A percentile compares a stretch with the other conserved stretches of the same genome.
phyloP scores from a whole-genome alignment of 179 eudicot genomes.

The Nepenthes alata region DNA sequence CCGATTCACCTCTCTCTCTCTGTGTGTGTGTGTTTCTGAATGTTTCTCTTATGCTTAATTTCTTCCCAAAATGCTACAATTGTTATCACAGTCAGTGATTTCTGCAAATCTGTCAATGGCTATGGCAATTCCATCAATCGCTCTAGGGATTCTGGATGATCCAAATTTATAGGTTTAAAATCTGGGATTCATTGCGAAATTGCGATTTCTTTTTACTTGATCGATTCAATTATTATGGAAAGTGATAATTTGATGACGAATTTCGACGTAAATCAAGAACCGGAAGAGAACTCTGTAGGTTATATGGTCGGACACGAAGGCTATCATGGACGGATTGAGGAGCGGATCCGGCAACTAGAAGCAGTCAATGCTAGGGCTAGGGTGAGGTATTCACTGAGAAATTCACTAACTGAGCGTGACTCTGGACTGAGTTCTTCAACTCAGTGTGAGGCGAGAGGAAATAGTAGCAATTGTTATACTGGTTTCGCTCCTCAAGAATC shows the following conservation, averaged over 20 bases:
- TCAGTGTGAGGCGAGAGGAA: neutral
- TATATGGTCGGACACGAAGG: constrained; percentile 13
- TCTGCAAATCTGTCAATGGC: too few relatives aligned
- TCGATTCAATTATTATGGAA: neutral
- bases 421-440: constrained; percentile 4
- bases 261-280: constrained; percentile 30
- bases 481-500: neutral
- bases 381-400: constrained; percentile 16
- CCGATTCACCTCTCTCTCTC: too few relatives aligned
- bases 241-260: constrained; percentile 17
- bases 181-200: too few relatives aligned
- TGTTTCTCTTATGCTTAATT: too few relatives aligned
- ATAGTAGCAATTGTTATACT: neutral
- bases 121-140: too few relatives aligned
- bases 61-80: too few relatives aligned
- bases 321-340: constrained; percentile 19
- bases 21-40: too few relatives aligned
- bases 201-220: too few relatives aligned
- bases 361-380: constrained; percentile 23
- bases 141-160: too few relatives aligned
- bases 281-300: constrained; percentile 10
- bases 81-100: too few relatives aligned
- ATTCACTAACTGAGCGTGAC: constrained; percentile 10
- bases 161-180: too few relatives aligned
- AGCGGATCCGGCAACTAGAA: constrained; percentile 31